phyloP scores from a whole-genome alignment of 2,329 filamentous ascomycete species.

The Sarocladium kiliense region DNA sequence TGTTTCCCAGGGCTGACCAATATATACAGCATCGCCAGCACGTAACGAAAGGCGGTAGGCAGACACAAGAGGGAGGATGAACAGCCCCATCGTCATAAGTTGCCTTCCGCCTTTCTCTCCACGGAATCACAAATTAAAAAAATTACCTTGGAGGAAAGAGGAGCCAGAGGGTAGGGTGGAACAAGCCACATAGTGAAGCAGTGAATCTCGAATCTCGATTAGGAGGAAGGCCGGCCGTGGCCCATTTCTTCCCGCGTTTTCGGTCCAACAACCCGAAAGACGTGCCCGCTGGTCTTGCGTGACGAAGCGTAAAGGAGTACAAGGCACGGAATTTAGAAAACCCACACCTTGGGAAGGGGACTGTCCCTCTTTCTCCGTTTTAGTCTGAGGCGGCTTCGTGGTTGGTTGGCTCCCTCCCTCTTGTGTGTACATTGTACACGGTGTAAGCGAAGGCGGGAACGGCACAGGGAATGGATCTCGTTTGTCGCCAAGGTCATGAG shows the following conservation, averaged over 20 bases:
- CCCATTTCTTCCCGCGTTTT: background rate
- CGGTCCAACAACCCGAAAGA: slow-evolving; percentile 1
- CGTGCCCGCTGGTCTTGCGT: background rate
- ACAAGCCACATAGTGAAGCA: background rate
- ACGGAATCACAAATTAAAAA: background rate
- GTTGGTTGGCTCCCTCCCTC: no score
- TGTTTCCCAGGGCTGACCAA: background rate
- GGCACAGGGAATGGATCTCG: background rate
- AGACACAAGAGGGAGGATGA: background rate
- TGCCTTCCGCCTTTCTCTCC: background rate
- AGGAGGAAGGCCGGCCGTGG: background rate
- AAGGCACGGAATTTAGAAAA: background rate
- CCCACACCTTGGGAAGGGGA: no score
- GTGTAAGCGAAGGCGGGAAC: background rate
- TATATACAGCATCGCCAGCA: background rate
- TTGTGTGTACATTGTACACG: background rate
- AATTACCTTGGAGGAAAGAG: no score
- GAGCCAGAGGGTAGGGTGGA: background rate
- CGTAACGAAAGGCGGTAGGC: background rate
- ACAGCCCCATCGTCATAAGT: background rate
- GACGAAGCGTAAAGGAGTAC: background rate
- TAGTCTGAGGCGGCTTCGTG: no score
- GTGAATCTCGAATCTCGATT: slow-evolving; percentile 5
- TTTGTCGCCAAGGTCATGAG: background rate
- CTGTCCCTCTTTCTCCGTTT: background rate